Base-by-base conservation (phyloP, 805 yeast genomes). In the Teunomyces kruisii region DNA sequence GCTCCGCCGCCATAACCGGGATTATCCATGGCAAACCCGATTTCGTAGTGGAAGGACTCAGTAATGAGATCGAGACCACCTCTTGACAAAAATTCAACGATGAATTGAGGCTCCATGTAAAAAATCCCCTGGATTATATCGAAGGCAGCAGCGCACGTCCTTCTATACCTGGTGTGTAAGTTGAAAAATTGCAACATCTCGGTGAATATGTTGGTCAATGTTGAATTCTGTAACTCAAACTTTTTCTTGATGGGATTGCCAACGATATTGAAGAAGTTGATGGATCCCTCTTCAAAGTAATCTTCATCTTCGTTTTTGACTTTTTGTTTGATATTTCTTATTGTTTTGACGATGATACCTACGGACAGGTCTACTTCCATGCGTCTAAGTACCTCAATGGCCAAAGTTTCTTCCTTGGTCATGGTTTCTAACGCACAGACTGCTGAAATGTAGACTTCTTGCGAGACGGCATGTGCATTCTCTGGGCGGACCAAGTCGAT, bases 301-400 rank as follows among this genome's bases (percentile, higher is more conserved):
- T 64, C 64, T 3, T 60, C 65, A 31, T 48, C 72, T 1, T 77
- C 74, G 8, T 68, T 65, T 39, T 70, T 64, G 30, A 81, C 52
- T 32, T 74, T 65, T 46, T 81, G 79, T 43, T 79, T 70, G 12
- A 88, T 79, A 35, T 73, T 72, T 45, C 91, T 76, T 17, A 90
- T 61, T 24, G 83, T 76, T 56, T 87, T 89, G 67, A 86, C 86
- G 32, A 91, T 57, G 9, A 81, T 66, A 1, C 97, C 97, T 62
- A 90, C 96, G 48, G 83, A 81, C 35, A 90, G 88, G 59, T 88
- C 88, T 9, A 94, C 97, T 16, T 92, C 88, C 51, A 90, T 62
- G 10, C 86, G 81, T 46, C 89, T 75, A 43, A 90, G 72, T 15
- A 91, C 73, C 51, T 90, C 97, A 40, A 84, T 73, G 13, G 90